A percentile compares a stretch with the other conserved stretches of the same genome.
phyloP scores from a whole-genome alignment of 1,284 basidiomycete species.

The Sporisorium exsertum region DNA sequence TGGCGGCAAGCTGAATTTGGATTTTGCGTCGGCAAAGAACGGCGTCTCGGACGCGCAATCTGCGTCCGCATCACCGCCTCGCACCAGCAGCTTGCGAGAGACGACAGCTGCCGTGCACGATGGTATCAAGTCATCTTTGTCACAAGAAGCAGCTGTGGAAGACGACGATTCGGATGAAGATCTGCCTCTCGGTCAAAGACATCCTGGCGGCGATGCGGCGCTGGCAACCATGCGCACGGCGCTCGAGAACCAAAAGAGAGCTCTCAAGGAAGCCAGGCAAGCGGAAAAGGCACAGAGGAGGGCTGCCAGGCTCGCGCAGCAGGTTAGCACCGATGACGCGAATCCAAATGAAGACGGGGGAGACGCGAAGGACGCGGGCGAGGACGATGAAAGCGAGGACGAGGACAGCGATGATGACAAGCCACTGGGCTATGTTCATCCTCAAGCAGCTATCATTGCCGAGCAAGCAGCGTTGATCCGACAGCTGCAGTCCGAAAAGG shows the following conservation, averaged over 20 bases:
- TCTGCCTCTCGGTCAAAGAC: conserved; percentile 53
- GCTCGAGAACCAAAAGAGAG: conserved; percentile 38
- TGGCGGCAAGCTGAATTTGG: conserved; percentile 50
- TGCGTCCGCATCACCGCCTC: conserved; percentile 16
- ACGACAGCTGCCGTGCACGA: neutral
- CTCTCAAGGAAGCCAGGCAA: conserved; percentile 34
- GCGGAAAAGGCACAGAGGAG: conserved; percentile 25
- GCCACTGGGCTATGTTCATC: conserved; percentile 61
- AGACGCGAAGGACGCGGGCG: conserved; percentile 1
- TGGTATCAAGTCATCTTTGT: conserved; percentile 5
- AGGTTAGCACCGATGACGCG: conserved; percentile 13
- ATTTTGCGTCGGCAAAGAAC: conserved; percentile 32
- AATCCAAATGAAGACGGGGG: conserved; percentile 13
- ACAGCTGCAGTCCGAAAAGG: conserved; percentile 58
- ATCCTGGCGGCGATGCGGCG: conserved; percentile 42
- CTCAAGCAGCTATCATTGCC: conserved; percentile 67
- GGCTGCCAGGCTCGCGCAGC: conserved; percentile 27
- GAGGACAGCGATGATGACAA: conserved; percentile 58
- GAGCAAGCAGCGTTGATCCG: conserved; percentile 65
- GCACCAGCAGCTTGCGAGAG: conserved; percentile 15
- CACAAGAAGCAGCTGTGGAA: conserved; percentile 1
- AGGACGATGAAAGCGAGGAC: conserved; percentile 9
- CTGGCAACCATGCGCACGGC: conserved; percentile 29
- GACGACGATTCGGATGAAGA: conserved; percentile 59
- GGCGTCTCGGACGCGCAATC: conserved; percentile 7